Conservation (phyloP, 2,329 filamentous ascomycete genomes). For the Pseudocercospora fijiensis region DNA sequence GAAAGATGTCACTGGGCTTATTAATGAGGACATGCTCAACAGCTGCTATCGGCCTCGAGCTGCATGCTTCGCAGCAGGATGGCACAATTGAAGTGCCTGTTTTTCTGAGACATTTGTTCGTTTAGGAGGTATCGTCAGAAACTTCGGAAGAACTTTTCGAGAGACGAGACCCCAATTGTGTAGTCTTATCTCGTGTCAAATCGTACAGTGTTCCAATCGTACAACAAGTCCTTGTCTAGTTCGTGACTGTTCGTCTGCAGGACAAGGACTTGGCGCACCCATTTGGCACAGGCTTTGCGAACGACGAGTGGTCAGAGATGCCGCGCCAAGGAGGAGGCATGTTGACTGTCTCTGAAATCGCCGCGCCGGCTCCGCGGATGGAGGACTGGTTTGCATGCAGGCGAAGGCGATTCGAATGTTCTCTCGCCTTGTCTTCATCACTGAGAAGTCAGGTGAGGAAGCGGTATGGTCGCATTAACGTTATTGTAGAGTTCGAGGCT, state of each 20-base stretch:
- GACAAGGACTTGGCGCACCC: not conserved
- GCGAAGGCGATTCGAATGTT: not conserved
- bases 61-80: not conserved
- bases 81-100: not conserved
- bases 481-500: not conserved
- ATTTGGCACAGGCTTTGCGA: slow-evolving; percentile 5
- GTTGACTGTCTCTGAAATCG: not conserved
- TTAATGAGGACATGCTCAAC: not conserved
- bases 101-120: not conserved
- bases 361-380: not conserved
- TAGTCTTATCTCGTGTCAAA: too few species aligned
- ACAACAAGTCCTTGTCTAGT: slow-evolving; percentile 2
- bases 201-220: too few species aligned
- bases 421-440: not conserved
- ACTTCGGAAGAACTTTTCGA: not conserved
- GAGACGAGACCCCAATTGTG: too few species aligned
- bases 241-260: not conserved
- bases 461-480: not conserved
- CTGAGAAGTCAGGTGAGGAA: not conserved
- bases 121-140: not conserved
- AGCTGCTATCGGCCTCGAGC: not conserved
- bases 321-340: slow-evolving; percentile 12
- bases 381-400: not conserved
- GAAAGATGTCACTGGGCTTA: not conserved
- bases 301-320: slow-evolving; percentile 5